These are phyloP conservation scores for Populus hybrid DNA, from an alignment of 441 rosid genomes.

Conservation along the genomic window DNA sequence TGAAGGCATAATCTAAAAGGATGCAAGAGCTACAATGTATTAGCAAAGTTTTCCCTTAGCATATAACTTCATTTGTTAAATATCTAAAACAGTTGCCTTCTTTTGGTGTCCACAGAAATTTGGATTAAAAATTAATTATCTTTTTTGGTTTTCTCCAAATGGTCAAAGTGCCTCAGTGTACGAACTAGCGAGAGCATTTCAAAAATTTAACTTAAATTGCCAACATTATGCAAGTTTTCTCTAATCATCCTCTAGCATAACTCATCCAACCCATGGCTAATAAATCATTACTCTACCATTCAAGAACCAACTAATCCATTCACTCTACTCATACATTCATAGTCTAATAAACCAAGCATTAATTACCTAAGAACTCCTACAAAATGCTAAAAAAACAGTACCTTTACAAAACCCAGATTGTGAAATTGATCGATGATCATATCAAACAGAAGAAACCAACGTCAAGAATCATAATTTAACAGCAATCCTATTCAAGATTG, in stretches of 20 bases:
- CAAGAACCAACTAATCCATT: background rate
- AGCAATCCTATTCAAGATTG: background rate
- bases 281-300: background rate
- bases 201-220: background rate
- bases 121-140: background rate
- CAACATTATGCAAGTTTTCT: background rate
- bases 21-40: background rate
- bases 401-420: slow-evolving; percentile 1
- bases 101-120: background rate
- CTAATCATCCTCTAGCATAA: background rate
- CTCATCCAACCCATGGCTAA: background rate
- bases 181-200: background rate
- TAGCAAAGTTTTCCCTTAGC: background rate
- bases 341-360: background rate
- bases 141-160: background rate
- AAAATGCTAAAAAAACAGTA: background rate
- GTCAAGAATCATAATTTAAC: background rate
- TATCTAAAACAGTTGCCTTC: background rate
- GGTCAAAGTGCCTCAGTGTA: background rate
- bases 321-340: background rate
- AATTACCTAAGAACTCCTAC: background rate
- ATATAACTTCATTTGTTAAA: background rate
- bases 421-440: background rate
- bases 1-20: background rate
- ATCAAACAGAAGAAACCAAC: background rate